Conservation (phyloP, 768 basidiomycete species). For the Lyophyllum atratum region DNA sequence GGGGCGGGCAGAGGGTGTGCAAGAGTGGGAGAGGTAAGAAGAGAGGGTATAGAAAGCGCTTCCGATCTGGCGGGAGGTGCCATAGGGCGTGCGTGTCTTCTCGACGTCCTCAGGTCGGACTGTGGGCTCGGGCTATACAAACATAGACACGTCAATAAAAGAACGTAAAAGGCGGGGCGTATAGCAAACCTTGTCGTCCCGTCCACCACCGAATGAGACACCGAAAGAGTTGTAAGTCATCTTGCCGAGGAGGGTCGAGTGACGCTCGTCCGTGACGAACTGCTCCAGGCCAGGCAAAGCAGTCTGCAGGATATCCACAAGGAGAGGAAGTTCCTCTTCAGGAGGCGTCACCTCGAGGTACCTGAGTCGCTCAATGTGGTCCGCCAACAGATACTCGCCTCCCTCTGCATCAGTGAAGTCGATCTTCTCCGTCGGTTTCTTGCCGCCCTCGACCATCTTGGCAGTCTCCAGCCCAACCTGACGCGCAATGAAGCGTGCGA, state of each 20-base stretch:
- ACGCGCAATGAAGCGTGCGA: constrained; percentile 71
- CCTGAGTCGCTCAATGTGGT: constrained; percentile 77
- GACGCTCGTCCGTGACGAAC: constrained; percentile 65
- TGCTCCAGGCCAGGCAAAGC: constrained; percentile 75
- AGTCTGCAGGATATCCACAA: constrained; percentile 55
- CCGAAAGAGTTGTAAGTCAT: constrained; percentile 81
- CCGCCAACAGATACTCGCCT: constrained; percentile 63
- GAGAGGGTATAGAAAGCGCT: constrained; percentile 76
- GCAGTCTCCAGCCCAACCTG: constrained; percentile 67
- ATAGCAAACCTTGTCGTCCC: constrained; percentile 65
- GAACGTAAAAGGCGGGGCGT: background rate
- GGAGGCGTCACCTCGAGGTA: constrained; percentile 58
- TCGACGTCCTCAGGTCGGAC: constrained; percentile 72
- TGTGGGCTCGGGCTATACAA: constrained; percentile 52
- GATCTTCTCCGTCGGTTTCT: constrained; percentile 27
- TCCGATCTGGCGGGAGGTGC: constrained; percentile 76
- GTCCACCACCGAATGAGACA: constrained; percentile 63
- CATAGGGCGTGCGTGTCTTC: constrained; percentile 74
- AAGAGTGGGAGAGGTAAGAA: constrained; percentile 78
- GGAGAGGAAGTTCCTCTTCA: constrained; percentile 49
- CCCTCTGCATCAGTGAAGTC: constrained; percentile 51
- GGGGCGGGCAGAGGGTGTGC: constrained; percentile 65
- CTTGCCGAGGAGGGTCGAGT: constrained; percentile 63
- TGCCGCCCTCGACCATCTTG: constrained; percentile 44
- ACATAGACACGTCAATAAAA: background rate